Base-by-base conservation (phyloP, 2,329 filamentous ascomycete genomes). In the Aspergillus brunneoviolaceus region DNA sequence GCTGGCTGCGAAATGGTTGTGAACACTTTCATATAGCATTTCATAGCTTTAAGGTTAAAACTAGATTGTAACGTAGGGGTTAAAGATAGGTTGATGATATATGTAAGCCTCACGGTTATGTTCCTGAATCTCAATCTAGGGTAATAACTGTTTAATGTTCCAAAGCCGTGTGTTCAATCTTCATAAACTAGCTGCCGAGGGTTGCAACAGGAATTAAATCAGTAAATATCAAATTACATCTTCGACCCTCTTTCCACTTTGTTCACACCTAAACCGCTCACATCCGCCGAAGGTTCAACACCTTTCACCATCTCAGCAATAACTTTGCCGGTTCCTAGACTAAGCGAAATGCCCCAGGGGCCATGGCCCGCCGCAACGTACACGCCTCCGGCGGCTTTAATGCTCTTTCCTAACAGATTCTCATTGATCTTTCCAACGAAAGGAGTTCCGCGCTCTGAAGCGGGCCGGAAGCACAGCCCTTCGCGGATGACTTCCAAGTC, bases 341-440 rank as follows among this genome's bases (percentile, higher is more conserved):
- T 80, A 68, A 86, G 69, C 51, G 80, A 83, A 27, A 89, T 89
- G 0, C 89, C 90, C 90, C 90, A 93, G 0, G 89, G 87, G 0
- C 89, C 90, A 78, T 93, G 90, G 0, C 90, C 90, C 4, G 87
- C 81, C 1, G 87, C 86, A 42, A 92, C 72, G 70, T 85, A 93
- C 0, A 94, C 87, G 4, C 89, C 89, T 2, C 88, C 29, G 2
- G 2, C 4, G 51, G 62, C 53, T 57, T 58, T 67, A 33, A 88
- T 85, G 1, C 86, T 79, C 0, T 67, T 69, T 19, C 86, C 87
- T 3, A 91, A 79, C 49, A 81, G 78, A 12, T 75, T 70, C 64
- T 90, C 85, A 1, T 79, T 74, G 27, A 92, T 74, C 35, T 83
- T 78, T 3, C 81, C 77, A 10, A 93, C 69, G 27, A 92, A 84